These are phyloP conservation scores for Aspergillus intermedius DNA, from an alignment of 2,329 filamentous ascomycete species.

Conservation along the genomic window DNA sequence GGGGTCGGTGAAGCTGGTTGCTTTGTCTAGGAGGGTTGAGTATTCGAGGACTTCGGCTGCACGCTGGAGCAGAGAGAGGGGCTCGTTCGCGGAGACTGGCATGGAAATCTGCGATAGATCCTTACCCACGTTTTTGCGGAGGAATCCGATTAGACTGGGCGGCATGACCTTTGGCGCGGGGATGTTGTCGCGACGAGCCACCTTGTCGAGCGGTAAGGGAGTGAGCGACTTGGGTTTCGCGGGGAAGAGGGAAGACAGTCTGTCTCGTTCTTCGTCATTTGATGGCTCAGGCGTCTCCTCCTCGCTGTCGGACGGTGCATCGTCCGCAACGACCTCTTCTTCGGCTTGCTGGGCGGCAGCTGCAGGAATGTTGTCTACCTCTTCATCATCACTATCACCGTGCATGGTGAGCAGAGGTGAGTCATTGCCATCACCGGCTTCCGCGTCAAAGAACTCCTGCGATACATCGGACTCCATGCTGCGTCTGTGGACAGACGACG, in stretches of 20 bases:
- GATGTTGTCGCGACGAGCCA: conserved; percentile 64
- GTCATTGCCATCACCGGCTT: conserved; percentile 51
- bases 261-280: conserved; percentile 21
- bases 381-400: conserved; percentile 65
- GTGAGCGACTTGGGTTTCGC: conserved; percentile 65
- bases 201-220: conserved; percentile 65
- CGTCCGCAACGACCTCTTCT: conserved; percentile 47
- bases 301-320: conserved; percentile 60
- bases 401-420: conserved; percentile 71
- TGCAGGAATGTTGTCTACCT: conserved; percentile 33
- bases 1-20: conserved; percentile 50
- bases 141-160: conserved; percentile 85
- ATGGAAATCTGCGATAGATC: conserved; percentile 94
- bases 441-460: conserved; percentile 94
- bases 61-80: conserved; percentile 78
- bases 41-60: conserved; percentile 90
- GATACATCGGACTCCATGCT: conserved; percentile 77
- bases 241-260: conserved; percentile 57
- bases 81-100: conserved; percentile 95
- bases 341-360: conserved; percentile 48
- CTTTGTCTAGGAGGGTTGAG: conserved; percentile 71
- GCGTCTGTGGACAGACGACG: conserved; percentile 50
- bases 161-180: conserved; percentile 69
- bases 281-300: conserved; percentile 42
- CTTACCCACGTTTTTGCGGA: conserved; percentile 96